Evolutionary conservation across 2,329 filamentous ascomycete species (phyloP).

Genomic region (Xylariaceae sp.): DNA sequence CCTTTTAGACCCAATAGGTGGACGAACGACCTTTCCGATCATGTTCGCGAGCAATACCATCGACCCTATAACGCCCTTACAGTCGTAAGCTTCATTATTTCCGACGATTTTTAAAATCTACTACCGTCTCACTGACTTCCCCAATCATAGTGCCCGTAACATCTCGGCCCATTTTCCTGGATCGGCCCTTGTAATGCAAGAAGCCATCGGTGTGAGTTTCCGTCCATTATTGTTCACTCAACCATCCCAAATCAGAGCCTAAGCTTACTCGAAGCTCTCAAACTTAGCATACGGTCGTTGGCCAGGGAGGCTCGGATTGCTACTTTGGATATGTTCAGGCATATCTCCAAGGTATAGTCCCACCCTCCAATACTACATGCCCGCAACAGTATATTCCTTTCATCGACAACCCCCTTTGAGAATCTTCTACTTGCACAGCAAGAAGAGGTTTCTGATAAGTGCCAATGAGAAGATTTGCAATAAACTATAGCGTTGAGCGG

Average conservation of each 20-base stretch:
- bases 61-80: constrained; percentile 37
- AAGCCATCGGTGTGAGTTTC: constrained; percentile 33
- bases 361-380: constrained; percentile 31
- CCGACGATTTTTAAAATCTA: constrained; percentile 1
- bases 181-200: constrained; percentile 29
- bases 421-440: too few relatives aligned
- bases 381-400: constrained; percentile 30
- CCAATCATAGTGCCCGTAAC: constrained; percentile 23
- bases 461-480: too few relatives aligned
- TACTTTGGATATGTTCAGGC: constrained; percentile 36
- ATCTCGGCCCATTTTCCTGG: constrained; percentile 30
- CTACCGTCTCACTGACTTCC: constrained; percentile 11
- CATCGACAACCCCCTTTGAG: too few relatives aligned
- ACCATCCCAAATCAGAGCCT: constrained; percentile 6
- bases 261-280: constrained; percentile 15
- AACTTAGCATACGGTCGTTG: constrained; percentile 28
- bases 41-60: constrained; percentile 37
- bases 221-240: constrained; percentile 4
- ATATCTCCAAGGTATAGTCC: constrained; percentile 33
- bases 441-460: neutral
- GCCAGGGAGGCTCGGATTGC: constrained; percentile 31
- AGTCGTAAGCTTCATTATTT: constrained; percentile 27
- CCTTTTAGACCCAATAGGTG: constrained; percentile 21
- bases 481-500: too few relatives aligned
- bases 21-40: constrained; percentile 33